A percentile compares a stretch with the other conserved stretches of the same genome.
Conservation (phyloP, 208 protist genomes). For the Leishmania tarentolae region DNA sequence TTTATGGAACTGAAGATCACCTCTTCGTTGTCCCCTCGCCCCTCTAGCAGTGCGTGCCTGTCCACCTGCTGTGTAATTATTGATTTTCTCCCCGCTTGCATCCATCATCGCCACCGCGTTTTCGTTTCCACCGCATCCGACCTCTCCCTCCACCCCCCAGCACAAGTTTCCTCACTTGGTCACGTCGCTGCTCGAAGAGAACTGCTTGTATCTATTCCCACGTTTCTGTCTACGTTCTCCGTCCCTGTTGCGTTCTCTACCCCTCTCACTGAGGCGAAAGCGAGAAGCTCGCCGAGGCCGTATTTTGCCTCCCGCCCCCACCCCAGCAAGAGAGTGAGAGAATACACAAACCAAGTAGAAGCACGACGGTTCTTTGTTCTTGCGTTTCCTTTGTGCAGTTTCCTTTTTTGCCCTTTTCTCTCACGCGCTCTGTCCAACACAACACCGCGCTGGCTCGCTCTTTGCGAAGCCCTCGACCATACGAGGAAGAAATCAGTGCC, state of each 20-base stretch:
- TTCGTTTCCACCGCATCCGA: neutral
- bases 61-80: neutral
- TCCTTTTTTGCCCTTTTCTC: neutral
- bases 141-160: neutral
- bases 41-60: neutral
- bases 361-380: neutral
- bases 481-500: neutral
- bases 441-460: neutral
- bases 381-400: neutral
- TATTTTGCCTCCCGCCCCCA: neutral
- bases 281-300: neutral
- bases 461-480: neutral
- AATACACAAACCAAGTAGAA: neutral
- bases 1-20: neutral
- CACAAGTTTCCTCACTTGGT: neutral
- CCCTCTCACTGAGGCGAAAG: neutral
- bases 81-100: neutral
- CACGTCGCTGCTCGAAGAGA: neutral
- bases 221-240: neutral
- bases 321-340: neutral
- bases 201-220: neutral
- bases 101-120: neutral
- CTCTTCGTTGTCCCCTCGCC: neutral
- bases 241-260: neutral
- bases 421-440: neutral